These are phyloP conservation scores for Globisporangium radiosum DNA, from an alignment of 352 stramenopile species.

Conservation along the genomic window DNA sequence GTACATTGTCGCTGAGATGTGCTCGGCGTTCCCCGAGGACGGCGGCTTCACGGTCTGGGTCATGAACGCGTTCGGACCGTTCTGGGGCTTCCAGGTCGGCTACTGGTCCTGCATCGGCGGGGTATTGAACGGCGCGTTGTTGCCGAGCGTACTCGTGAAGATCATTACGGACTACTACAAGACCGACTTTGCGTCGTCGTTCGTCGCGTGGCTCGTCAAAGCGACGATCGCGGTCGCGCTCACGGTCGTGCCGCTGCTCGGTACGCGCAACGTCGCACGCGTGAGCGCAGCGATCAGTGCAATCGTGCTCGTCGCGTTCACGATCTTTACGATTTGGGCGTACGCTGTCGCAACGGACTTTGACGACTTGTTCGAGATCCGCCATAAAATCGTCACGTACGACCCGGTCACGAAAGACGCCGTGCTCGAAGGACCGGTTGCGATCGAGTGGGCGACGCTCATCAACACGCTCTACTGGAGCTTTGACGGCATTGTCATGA, in stretches of 20 bases:
- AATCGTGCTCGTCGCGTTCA: conserved; percentile 31
- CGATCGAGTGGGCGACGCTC: conserved; percentile 73
- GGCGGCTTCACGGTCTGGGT: conserved; percentile 69
- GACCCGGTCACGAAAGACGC: conserved; percentile 14
- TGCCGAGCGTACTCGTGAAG: conserved; percentile 51
- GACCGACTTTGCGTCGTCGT: conserved; percentile 18
- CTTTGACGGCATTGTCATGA: conserved; percentile 91
- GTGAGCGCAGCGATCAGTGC: conserved; percentile 21
- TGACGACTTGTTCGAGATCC: conserved; percentile 38
- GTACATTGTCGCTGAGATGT: conserved; percentile 57
- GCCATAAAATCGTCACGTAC: conserved; percentile 19
- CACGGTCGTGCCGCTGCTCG: conserved; percentile 30
- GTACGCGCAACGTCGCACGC: conserved; percentile 25
- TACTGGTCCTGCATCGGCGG: conserved; percentile 80
- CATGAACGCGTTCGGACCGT: conserved; percentile 58
- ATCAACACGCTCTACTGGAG: conserved; percentile 96
- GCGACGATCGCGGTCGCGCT: conserved; percentile 26
- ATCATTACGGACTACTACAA: conserved; percentile 29
- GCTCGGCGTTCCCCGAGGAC: conserved; percentile 67
- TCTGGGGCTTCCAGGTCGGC: conserved; percentile 74
- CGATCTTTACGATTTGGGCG: conserved; percentile 43
- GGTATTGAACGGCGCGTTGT: conserved; percentile 49
- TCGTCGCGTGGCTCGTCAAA: conserved; percentile 28
- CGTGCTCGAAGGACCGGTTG: conserved; percentile 20
- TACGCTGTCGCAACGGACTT: conserved; percentile 18